Percentiles rank a stretch among this genome's conserved stretches.
Conservation (phyloP, 148 eudicot genomes). For the Agrostemma githago region DNA sequence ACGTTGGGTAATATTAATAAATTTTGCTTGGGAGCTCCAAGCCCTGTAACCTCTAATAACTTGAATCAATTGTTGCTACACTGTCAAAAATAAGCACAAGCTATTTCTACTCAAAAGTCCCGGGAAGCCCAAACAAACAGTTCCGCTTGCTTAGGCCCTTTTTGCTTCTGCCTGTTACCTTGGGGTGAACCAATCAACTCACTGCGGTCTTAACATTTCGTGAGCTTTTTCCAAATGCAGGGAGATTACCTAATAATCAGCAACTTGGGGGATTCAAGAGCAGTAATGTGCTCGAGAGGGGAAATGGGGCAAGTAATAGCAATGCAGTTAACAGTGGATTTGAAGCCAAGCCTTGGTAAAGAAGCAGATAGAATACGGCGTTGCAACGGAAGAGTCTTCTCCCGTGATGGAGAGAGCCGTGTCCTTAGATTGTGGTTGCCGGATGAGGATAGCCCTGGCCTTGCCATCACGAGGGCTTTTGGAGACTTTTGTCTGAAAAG, state of each 20-base stretch:
- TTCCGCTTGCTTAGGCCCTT: too few species aligned
- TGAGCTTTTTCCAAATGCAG: slow-evolving; percentile 25
- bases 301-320: slow-evolving; percentile 42
- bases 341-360: slow-evolving; percentile 62
- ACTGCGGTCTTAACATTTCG: not conserved
- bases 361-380: slow-evolving; percentile 59
- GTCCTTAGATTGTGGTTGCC: slow-evolving; percentile 79
- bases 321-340: slow-evolving; percentile 71
- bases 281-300: slow-evolving; percentile 64
- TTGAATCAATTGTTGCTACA: not conserved
- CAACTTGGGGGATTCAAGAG: slow-evolving; percentile 90
- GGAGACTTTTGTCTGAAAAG: slow-evolving; percentile 93
- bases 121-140: too few species aligned
- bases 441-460: slow-evolving; percentile 73
- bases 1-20: too few species aligned
- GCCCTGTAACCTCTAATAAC: too few species aligned
- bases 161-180: too few species aligned
- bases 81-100: too few species aligned
- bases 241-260: slow-evolving; percentile 59
- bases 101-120: too few species aligned
- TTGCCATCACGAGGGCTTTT: slow-evolving; percentile 93
- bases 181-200: too few species aligned
- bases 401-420: slow-evolving; percentile 57
- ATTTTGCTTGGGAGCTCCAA: too few species aligned
- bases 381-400: slow-evolving; percentile 60